Conservation (phyloP, 192 early-diverging fungal species). For the Entomortierella beljakovae region DNA sequence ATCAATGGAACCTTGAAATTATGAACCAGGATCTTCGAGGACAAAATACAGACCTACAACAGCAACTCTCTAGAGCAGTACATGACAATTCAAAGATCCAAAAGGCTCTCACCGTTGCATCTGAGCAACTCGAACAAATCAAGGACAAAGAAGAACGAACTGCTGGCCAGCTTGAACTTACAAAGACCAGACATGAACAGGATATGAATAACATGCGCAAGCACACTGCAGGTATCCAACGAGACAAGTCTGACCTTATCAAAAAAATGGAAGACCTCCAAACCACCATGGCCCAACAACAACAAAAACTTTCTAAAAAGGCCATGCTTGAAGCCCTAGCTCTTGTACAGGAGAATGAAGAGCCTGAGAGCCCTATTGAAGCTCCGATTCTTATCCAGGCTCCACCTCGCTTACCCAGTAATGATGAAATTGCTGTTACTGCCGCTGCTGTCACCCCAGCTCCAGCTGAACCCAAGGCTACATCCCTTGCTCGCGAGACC, state of each 20-base stretch:
- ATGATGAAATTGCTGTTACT: conserved; percentile 8
- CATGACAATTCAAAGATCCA: conserved; percentile 70
- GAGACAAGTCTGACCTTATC: conserved; percentile 68
- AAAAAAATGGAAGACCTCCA: conserved; percentile 71
- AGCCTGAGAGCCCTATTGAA: conserved; percentile 19
- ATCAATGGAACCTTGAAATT: conserved; percentile 66
- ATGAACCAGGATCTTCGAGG: conserved; percentile 61
- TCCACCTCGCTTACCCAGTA: conserved; percentile 16
- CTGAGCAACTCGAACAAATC: conserved; percentile 68
- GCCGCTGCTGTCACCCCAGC: neutral
- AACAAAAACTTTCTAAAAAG: conserved; percentile 49
- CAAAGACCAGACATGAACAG: conserved; percentile 69
- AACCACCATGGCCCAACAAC: conserved; percentile 18
- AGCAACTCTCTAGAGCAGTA: conserved; percentile 55
- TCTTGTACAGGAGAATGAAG: conserved; percentile 30
- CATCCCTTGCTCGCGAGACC: conserved; percentile 49
- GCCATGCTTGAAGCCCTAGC: conserved; percentile 41
- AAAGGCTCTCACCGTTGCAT: conserved; percentile 61
- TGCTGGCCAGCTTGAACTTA: conserved; percentile 52
- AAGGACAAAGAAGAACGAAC: conserved; percentile 66
- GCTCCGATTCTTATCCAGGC: conserved; percentile 47
- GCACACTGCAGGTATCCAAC: conserved; percentile 63
- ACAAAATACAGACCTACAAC: conserved; percentile 56
- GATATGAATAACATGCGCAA: conserved; percentile 70
- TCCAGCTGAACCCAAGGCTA: conserved; percentile 24